Percentiles rank a stretch among this genome's conserved stretches.
Evolutionary conservation across 306 rosid genomes (phyloP).

Genomic region (Fragaria ananassa): DNA sequence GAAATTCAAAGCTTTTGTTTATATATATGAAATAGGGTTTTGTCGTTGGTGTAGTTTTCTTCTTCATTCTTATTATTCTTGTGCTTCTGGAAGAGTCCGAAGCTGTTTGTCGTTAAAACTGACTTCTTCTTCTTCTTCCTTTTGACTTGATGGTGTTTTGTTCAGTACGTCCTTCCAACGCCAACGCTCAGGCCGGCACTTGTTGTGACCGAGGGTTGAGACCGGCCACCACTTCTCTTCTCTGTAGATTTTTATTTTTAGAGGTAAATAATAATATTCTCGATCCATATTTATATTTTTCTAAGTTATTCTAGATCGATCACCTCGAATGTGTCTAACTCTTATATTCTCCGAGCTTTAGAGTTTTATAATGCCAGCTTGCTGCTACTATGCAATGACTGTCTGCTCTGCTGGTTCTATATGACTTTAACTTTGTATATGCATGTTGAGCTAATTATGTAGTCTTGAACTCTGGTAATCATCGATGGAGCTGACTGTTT

Average conservation of each 20-base stretch:
- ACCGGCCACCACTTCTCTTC: neutral
- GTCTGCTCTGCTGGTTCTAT: neutral
- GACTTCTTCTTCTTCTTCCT: neutral
- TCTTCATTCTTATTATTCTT: neutral
- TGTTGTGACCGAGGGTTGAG: neutral
- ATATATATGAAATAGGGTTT: neutral
- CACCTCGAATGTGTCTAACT: neutral
- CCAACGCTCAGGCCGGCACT: neutral
- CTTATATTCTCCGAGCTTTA: neutral
- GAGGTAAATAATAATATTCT: neutral
- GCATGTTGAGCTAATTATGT: neutral
- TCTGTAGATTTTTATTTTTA: neutral
- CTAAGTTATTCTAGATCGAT: neutral
- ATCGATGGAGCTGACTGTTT: neutral
- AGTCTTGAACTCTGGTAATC: neutral
- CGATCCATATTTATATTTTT: neutral
- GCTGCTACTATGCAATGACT: neutral
- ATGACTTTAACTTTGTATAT: neutral
- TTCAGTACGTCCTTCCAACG: slow-evolving; percentile 6
- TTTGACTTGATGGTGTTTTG: neutral
- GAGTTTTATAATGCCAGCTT: neutral
- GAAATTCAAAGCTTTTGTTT: neutral
- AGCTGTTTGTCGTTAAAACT: neutral
- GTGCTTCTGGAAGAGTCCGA: neutral
- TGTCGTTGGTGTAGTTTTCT: neutral